These are phyloP conservation scores for Monosporozyma yasuniensis DNA, from an alignment of 805 yeast genomes.

Conservation along the genomic window DNA sequence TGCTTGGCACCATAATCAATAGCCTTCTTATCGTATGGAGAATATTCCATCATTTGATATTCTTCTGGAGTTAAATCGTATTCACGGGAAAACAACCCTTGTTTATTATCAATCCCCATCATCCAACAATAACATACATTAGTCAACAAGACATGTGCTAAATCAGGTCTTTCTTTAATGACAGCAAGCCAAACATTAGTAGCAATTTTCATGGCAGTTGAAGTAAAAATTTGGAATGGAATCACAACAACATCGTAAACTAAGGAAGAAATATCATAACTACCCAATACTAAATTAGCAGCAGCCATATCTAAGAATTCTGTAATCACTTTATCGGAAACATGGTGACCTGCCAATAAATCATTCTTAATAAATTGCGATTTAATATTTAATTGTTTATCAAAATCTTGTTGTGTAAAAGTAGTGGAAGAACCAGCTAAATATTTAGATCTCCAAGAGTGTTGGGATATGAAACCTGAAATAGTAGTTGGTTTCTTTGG, in stretches of 20 bases:
- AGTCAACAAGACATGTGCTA: constrained; percentile 52
- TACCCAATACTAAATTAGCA: constrained; percentile 34
- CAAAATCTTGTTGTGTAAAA: constrained; percentile 25
- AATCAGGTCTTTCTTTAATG: constrained; percentile 53
- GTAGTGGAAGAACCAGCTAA: constrained; percentile 27
- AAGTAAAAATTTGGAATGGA: constrained; percentile 62
- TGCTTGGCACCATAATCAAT: constrained; percentile 43
- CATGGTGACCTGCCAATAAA: constrained; percentile 12
- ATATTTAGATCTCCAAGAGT: constrained; percentile 55
- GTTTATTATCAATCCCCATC: constrained; percentile 44
- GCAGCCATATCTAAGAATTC: constrained; percentile 39
- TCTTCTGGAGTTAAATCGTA: constrained; percentile 53
- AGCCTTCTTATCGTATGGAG: constrained; percentile 65
- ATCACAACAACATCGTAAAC: constrained; percentile 45
- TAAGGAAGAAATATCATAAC: constrained; percentile 33
- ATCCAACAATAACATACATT: constrained; percentile 69
- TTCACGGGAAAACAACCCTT: constrained; percentile 55
- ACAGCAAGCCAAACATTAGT: constrained; percentile 75
- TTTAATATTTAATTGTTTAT: constrained; percentile 13
- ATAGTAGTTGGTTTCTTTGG: constrained; percentile 44
- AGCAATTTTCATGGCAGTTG: constrained; percentile 52
- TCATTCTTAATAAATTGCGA: constrained; percentile 15
- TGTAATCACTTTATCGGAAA: constrained; percentile 30
- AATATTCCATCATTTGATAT: constrained; percentile 71
- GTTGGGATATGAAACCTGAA: constrained; percentile 68